phyloP scores from a whole-genome alignment of 129 eudicot species.

The Sambucus nigra region DNA sequence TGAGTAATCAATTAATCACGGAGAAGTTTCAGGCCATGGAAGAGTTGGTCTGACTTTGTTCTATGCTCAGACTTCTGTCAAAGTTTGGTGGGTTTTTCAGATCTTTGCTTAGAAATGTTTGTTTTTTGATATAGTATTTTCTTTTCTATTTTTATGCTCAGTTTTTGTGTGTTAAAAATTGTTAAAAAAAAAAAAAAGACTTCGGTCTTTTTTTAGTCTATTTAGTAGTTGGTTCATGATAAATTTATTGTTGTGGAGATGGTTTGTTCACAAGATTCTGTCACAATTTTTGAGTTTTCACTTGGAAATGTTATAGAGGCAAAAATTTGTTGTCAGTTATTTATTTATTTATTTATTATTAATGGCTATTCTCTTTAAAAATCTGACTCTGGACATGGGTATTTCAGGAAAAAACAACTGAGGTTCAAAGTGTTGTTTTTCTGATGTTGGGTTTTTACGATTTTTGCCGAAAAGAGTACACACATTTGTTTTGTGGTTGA shows the following conservation, averaged over 20 bases:
- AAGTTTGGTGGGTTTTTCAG: constrained; percentile 27
- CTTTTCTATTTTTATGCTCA: constrained; percentile 1
- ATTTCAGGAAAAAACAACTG: constrained; percentile 7
- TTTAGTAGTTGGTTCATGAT: background rate
- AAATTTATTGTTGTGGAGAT: background rate
- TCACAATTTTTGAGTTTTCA: background rate
- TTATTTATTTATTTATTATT: background rate
- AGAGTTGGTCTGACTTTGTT: constrained; percentile 15
- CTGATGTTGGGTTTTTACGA: background rate
- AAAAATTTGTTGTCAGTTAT: constrained; percentile 7
- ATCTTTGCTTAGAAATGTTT: constrained; percentile 18
- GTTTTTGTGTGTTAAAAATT: background rate
- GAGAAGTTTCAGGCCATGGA: constrained; percentile 24
- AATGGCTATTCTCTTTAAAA: too few species aligned
- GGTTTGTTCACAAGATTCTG: constrained; percentile 8
- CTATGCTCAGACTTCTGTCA: constrained; percentile 13
- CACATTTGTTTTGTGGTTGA: constrained; percentile 17
- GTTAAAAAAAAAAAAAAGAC: background rate
- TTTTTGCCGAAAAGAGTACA: constrained; percentile 16
- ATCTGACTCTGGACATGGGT: too few species aligned
- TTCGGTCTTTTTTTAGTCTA: background rate
- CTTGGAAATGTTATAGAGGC: too few species aligned
- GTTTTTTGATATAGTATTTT: background rate
- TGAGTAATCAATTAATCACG: constrained; percentile 35
- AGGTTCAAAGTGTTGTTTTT: constrained; percentile 10